Base-by-base conservation (phyloP, 1,284 basidiomycete species). In the Ceratorhiza oryzae-sativae region DNA sequence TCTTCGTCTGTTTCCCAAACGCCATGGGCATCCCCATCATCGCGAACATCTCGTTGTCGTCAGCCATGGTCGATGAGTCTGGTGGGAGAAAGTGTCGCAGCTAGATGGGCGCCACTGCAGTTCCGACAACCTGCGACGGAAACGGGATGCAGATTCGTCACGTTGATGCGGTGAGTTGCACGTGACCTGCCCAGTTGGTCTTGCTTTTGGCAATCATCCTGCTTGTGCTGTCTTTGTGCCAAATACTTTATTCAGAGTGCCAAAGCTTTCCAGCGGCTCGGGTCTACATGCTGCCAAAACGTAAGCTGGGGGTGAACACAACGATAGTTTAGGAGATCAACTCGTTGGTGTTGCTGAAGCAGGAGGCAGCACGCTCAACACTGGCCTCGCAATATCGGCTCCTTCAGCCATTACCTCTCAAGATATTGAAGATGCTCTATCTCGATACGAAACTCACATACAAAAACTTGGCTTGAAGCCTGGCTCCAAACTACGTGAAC, bases 1-100 rank as follows among this genome's bases (percentile, higher is more conserved):
- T 89, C 78, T 87, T 86, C 32, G 80, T 77, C 67, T 87, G 80
- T 80, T 92, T 93, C 23, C 91, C 91, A 79, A 93, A 93, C 75
- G 87, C 77, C 73, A 93, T 91, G 10, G 75, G 72, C 53, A 75
- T 65, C 13, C 91, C 91, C 91, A 93, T 93, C 15, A 89, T 86
- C 5, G 90, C 87, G 75, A 93, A 84, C 34, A 92, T 80, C 74
- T 91, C 90, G 80, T 83, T 82, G 78, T 89, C 86, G 48, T 84
- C 80, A 25, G 67, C 53, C 67, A 70, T 70, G 15, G 27, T 59
- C 13, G 6, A 30, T n/a, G 36, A 41, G 5, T 5, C 30, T 45
- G 39, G 34, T 18, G 27, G 48, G 39, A 27, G 12, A 3, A 53
- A 3, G 20, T 30, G 42, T 20, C 45, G 13, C 15, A 18, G 18